Evolutionary conservation across 164 flowering plant species (phyloP).

Genomic region (Vitis cinerea): DNA sequence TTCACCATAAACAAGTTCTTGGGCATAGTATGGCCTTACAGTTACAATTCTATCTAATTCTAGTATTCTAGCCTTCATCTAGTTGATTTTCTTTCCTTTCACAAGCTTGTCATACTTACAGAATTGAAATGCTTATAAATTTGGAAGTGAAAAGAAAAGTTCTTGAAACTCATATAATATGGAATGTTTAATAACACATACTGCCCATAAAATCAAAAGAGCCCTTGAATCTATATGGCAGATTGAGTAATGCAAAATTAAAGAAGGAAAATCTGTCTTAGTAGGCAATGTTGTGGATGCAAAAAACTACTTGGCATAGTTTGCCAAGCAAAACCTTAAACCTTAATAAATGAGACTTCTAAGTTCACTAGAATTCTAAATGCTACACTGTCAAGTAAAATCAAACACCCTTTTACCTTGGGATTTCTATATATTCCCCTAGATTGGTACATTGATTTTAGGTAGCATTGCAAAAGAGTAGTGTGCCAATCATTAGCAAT

Average conservation of each 20-base stretch:
- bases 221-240: slow-evolving; percentile 61
- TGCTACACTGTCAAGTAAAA: not conserved
- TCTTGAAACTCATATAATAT: no score
- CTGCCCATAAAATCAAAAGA: slow-evolving; percentile 93
- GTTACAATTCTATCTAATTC: slow-evolving; percentile 67
- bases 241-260: slow-evolving; percentile 74
- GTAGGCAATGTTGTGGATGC: slow-evolving; percentile 92
- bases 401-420: slow-evolving; percentile 39
- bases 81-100: slow-evolving; percentile 91
- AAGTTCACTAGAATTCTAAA: not conserved
- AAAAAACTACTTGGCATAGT: slow-evolving; percentile 62
- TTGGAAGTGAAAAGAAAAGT: no score
- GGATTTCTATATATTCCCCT: slow-evolving; percentile 59
- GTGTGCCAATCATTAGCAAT: slow-evolving; percentile 89
- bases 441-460: slow-evolving; percentile 60
- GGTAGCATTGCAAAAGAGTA: slow-evolving; percentile 78
- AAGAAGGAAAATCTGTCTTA: slow-evolving; percentile 84
- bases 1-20: slow-evolving; percentile 63
- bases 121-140: no score
- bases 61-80: slow-evolving; percentile 93
- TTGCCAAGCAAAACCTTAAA: not conserved
- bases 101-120: no score
- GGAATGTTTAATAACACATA: slow-evolving; percentile 21
- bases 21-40: slow-evolving; percentile 89
- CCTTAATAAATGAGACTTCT: not conserved